Percentiles rank a stretch among this genome's conserved stretches.
Conservation (phyloP, 2,329 filamentous ascomycete genomes). For the Neonectria punicea region DNA sequence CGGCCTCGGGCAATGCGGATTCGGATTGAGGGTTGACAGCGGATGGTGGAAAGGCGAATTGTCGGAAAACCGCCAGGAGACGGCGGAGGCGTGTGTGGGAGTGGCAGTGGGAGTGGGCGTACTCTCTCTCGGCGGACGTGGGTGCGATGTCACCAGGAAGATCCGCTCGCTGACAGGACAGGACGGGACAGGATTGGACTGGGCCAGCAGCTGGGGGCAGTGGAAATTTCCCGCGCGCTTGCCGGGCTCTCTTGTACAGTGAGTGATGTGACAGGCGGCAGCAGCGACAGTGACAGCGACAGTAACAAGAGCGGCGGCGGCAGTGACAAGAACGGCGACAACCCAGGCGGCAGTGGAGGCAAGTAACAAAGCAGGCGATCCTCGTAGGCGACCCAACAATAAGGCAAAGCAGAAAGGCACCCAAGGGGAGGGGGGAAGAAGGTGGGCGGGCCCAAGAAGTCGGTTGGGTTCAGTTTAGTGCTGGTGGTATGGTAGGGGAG, state of each 20-base stretch:
- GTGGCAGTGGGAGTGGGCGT: constrained; percentile 33
- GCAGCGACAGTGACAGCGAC: constrained; percentile 8
- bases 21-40: constrained; percentile 29
- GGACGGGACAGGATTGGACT: constrained; percentile 18
- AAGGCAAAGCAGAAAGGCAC: constrained; percentile 7
- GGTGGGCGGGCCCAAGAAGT: constrained; percentile 20
- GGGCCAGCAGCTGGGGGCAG: constrained; percentile 20
- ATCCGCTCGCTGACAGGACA: constrained; percentile 24
- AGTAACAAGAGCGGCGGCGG: neutral
- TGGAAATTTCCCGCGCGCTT: constrained; percentile 41
- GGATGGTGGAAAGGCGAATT: constrained; percentile 29
- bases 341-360: neutral
- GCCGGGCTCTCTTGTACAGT: constrained; percentile 24
- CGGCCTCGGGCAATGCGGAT: constrained; percentile 37
- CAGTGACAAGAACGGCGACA: constrained; percentile 6
- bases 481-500: constrained; percentile 15
- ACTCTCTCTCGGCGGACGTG: constrained; percentile 14
- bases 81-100: constrained; percentile 36
- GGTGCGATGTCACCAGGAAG: constrained; percentile 31
- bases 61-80: constrained; percentile 35
- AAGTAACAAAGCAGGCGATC: constrained; percentile 2
- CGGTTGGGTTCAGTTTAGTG: constrained; percentile 18
- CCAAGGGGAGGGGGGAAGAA: constrained; percentile 7
- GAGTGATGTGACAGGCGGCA: constrained; percentile 19
- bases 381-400: constrained; percentile 11